Evolutionary conservation across 257 asterid genomes (phyloP).

Genomic region (Solanum medicagineum): DNA sequence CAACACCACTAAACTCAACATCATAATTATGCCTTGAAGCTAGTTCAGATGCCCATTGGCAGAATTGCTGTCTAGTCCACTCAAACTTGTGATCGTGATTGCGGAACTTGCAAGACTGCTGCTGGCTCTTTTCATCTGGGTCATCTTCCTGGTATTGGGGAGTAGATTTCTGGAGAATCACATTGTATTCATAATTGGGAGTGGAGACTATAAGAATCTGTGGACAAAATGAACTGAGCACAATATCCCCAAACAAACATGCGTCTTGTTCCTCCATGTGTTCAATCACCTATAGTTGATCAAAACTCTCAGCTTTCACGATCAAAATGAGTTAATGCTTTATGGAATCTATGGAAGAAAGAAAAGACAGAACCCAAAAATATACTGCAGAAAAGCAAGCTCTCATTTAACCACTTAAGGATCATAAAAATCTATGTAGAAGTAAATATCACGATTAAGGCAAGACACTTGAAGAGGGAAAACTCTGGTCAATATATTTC

Average conservation of each 20-base stretch:
- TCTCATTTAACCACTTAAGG: background rate
- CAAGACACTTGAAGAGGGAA: background rate
- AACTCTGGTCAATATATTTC: background rate
- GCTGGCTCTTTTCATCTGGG: slow-evolving; percentile 46
- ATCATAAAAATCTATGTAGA: background rate
- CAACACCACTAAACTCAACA: slow-evolving; percentile 81
- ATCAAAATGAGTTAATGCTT: background rate
- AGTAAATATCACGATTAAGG: background rate
- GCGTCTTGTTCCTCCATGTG: slow-evolving; percentile 95
- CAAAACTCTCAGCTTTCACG: background rate
- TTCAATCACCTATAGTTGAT: slow-evolving; percentile 62
- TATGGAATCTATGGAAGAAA: background rate
- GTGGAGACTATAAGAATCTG: slow-evolving; percentile 74
- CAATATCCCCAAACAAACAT: slow-evolving; percentile 58
- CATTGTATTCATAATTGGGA: slow-evolving; percentile 88
- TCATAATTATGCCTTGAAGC: slow-evolving; percentile 42
- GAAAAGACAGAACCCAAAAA: background rate
- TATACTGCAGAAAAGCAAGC: background rate
- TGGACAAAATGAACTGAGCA: slow-evolving; percentile 57
- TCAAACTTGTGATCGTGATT: slow-evolving; percentile 94
- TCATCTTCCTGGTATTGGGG: slow-evolving; percentile 52
- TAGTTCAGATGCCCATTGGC: slow-evolving; percentile 64
- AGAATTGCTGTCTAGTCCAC: slow-evolving; percentile 82
- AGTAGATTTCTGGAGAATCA: slow-evolving; percentile 63
- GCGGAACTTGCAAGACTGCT: slow-evolving; percentile 52